phyloP scores from a whole-genome alignment of 192 early-diverging fungal genomes.

The Piromyces finnis region DNA sequence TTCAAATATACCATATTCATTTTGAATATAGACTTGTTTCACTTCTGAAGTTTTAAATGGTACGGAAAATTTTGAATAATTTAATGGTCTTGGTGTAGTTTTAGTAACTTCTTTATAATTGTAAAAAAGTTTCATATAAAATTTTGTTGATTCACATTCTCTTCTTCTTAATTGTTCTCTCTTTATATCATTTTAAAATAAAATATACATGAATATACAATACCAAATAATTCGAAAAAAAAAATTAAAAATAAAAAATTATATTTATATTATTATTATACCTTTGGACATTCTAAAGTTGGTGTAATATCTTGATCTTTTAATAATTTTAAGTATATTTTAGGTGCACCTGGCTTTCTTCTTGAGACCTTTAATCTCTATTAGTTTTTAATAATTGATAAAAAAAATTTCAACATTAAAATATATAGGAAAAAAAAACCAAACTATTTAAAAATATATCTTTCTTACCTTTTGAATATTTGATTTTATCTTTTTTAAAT shows the following conservation, averaged over 20 bases:
- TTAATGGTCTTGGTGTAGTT: slow-evolving; percentile 12
- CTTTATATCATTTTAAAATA: slow-evolving; percentile 3
- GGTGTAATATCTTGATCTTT: slow-evolving; percentile 9
- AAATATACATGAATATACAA: not conserved
- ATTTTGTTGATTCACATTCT: slow-evolving; percentile 7
- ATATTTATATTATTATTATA: too few relatives aligned
- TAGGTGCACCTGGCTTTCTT: slow-evolving; percentile 12
- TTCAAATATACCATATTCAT: not conserved
- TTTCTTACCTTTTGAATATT: not conserved
- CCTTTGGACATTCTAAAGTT: slow-evolving; percentile 13
- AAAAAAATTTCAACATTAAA: too few relatives aligned
- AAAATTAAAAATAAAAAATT: not conserved
- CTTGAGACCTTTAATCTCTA: slow-evolving; percentile 10
- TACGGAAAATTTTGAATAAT: slow-evolving; percentile 10
- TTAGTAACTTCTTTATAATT: slow-evolving; percentile 23
- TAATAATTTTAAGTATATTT: slow-evolving; percentile 5
- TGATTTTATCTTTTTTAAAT: not conserved
- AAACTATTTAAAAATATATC: too few relatives aligned
- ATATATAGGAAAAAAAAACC: too few relatives aligned
- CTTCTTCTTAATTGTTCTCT: slow-evolving; percentile 18
- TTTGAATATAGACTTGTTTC: not conserved
- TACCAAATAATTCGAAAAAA: not conserved
- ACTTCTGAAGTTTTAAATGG: slow-evolving; percentile 16
- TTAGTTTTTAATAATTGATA: too few relatives aligned
- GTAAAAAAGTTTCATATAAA: slow-evolving; percentile 13